Percentiles rank a stretch among this genome's conserved stretches.
Evolutionary conservation across 352 stramenopile genomes (phyloP).

Genomic region (Sclerospora graminicola): DNA sequence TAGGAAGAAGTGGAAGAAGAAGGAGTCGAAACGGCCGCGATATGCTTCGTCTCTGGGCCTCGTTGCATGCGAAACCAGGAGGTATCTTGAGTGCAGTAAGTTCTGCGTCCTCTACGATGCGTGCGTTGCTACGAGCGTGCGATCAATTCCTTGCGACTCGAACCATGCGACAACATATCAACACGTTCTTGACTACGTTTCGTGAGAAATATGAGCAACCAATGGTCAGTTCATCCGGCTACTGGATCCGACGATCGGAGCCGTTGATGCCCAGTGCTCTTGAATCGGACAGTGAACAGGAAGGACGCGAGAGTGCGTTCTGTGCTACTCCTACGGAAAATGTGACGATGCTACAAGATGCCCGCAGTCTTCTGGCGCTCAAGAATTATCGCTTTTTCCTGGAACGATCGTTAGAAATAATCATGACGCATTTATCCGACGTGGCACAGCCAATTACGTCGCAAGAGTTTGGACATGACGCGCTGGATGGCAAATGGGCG

Average conservation of each 20-base stretch:
- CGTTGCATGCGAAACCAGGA: conserved; percentile 28
- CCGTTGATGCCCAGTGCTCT: conserved; percentile 11
- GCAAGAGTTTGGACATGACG: conserved; percentile 7
- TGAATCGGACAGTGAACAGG: conserved; percentile 21
- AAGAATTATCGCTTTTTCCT: conserved; percentile 73
- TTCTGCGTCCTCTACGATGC: conserved; percentile 17
- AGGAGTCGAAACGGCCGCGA: conserved; percentile 13
- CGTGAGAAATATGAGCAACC: conserved; percentile 38
- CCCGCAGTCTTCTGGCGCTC: conserved; percentile 41
- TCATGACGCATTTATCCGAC: conserved; percentile 33
- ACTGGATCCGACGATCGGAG: conserved; percentile 25
- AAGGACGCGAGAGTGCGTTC: conserved; percentile 17
- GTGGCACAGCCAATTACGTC: conserved; percentile 11
- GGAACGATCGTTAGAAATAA: conserved; percentile 40
- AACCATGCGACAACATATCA: conserved; percentile 32
- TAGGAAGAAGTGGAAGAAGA: conserved; percentile 3
- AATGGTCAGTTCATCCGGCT: conserved; percentile 10
- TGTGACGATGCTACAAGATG: conserved; percentile 34
- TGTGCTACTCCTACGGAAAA: conserved; percentile 18
- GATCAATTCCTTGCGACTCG: conserved; percentile 36
- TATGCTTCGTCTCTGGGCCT: conserved; percentile 21
- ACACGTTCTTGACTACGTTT: conserved; percentile 36
- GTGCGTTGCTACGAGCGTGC: conserved; percentile 28
- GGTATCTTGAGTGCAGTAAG: conserved; percentile 24
- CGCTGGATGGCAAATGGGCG: conserved; percentile 9